phyloP scores from a whole-genome alignment of 768 basidiomycete genomes.

The Xerocomellus intermedius region DNA sequence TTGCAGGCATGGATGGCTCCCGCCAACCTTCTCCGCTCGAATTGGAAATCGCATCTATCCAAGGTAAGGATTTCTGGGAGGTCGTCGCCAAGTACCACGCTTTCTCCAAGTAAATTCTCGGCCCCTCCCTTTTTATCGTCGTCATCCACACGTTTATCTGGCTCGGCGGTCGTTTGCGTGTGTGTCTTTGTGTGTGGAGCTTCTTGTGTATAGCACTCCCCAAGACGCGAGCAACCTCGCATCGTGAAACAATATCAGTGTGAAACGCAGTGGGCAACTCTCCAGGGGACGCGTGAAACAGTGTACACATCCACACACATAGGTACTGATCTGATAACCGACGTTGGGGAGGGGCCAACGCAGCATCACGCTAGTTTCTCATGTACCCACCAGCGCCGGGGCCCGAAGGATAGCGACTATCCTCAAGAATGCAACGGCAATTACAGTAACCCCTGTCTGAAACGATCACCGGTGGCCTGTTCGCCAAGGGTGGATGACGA shows the following conservation, averaged over 20 bases:
- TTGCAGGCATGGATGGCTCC: conserved; percentile 51
- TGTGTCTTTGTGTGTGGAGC: neutral
- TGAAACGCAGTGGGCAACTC: too few species aligned
- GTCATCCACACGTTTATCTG: neutral
- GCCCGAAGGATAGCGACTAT: too few species aligned
- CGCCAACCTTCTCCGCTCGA: conserved; percentile 62
- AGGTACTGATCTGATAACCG: too few species aligned
- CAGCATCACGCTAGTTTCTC: too few species aligned
- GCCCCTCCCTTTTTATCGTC: neutral
- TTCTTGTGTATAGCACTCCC: neutral
- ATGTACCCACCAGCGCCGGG: too few species aligned
- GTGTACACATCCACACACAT: too few species aligned
- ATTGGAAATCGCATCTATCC: conserved; percentile 53
- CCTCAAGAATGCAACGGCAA: too few species aligned
- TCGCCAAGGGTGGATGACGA: too few species aligned
- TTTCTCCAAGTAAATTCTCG: neutral
- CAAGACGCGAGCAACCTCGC: neutral
- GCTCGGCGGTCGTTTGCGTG: neutral
- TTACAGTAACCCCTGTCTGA: too few species aligned
- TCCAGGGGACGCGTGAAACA: too few species aligned
- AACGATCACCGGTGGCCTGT: too few species aligned
- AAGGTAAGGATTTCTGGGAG: conserved; percentile 58
- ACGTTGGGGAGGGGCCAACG: too few species aligned
- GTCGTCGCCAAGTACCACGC: conserved; percentile 39
- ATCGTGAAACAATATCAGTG: neutral